Base-by-base conservation (phyloP, 2,329 filamentous ascomycete species). In the Aspergillus ochraceus region DNA sequence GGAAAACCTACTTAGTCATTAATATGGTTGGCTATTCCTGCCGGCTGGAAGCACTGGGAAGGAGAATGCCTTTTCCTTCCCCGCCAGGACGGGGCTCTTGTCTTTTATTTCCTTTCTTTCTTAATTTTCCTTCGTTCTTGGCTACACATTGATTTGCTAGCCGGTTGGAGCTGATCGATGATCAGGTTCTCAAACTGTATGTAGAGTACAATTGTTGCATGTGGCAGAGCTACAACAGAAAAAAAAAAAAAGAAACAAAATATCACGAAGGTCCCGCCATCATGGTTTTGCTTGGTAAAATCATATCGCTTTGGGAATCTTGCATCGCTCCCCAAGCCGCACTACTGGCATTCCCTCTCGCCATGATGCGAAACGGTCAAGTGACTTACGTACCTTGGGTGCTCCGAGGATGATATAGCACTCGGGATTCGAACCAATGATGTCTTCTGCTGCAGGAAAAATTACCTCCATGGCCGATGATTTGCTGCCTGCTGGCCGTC, bases 81-180 rank as follows among this genome's bases (percentile, higher is more conserved):
- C 60, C 61, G 61, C 59, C 56, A 60, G 52, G 47, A 51, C 59
- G 61, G 57, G 52, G 49, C 61, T 50, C 47, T 57, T 60, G 10
- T 61, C 51, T 54, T 45, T 46, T 26, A 10, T 17, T 32, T 50
- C 2, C 36, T 42, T 29, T 29, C 8, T 29, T 29, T 29, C 8
- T 29, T 24, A 24, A 24, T 36, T 14, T 36, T 14, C 12, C 4
- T 36, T 2, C 32, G 45, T 50, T 57, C 60, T 61, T 61, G 54
- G 32, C 32, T 12, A 12, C 32, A 9, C 32, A 14, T 3, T 14
- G 12, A 14, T 36, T 12, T 36, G 32, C 8, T 11, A 36, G 32
- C 12, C 32, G 10, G 32, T 36, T 11, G 32, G 32, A 36, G 32
- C 10, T 36, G 32, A 14, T 36, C 10, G 32, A 36, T 14, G 32